These are phyloP conservation scores for Zalaria obscura DNA, from an alignment of 2,329 filamentous ascomycete species.

Conservation along the genomic window DNA sequence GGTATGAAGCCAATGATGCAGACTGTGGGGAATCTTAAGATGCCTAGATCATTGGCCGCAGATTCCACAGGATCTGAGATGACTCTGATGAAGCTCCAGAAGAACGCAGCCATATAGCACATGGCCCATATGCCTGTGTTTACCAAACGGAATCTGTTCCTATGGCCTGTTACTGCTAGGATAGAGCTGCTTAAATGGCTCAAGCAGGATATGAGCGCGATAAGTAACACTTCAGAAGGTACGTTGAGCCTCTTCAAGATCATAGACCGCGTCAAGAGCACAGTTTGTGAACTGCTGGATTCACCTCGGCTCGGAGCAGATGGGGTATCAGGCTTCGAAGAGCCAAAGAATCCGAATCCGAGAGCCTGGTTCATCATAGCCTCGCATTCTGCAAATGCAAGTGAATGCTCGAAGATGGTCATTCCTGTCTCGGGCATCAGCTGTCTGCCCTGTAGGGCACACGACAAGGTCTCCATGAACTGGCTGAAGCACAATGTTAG, in stretches of 20 bases:
- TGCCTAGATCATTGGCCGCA: conserved; percentile 46
- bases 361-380: conserved; percentile 71
- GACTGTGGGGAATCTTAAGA: conserved; percentile 82
- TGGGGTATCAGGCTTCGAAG: conserved; percentile 24
- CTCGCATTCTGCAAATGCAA: conserved; percentile 93
- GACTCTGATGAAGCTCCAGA: conserved; percentile 52
- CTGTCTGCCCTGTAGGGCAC: conserved; percentile 70
- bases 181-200: conserved; percentile 78
- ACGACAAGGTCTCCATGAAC: conserved; percentile 77
- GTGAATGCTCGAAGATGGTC: conserved; percentile 90
- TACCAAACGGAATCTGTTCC: conserved; percentile 64
- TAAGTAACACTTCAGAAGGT: conserved; percentile 72
- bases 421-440: conserved; percentile 81
- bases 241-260: conserved; percentile 74
- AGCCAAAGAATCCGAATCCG: conserved; percentile 54
- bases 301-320: conserved; percentile 14
- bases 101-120: conserved; percentile 75
- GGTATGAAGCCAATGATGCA: conserved; percentile 92
- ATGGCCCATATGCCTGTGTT: conserved; percentile 84
- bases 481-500: conserved; percentile 57
- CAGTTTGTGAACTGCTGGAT: conserved; percentile 8
- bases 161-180: conserved; percentile 66
- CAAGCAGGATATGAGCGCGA: conserved; percentile 77
- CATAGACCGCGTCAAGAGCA: conserved; percentile 42
- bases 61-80: conserved; percentile 34